Conservation (phyloP, 208 protist species). For the Acanthamoeba rhysodes region DNA sequence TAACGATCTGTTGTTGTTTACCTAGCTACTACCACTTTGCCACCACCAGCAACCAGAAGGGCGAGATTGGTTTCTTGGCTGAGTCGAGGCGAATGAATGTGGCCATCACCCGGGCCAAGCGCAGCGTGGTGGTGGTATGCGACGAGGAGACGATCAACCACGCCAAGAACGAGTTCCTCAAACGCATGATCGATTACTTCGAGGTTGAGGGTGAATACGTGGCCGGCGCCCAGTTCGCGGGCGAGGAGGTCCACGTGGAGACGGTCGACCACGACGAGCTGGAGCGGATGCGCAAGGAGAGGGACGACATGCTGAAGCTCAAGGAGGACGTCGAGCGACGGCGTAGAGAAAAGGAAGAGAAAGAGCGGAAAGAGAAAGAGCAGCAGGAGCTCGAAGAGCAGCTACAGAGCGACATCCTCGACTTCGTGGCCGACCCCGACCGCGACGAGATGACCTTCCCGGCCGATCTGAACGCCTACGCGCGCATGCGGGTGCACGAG, state of each 20-base stretch:
- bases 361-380: slow-evolving; percentile 2
- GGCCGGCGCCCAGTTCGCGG: background rate
- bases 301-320: slow-evolving; percentile 11
- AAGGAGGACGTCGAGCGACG: slow-evolving; percentile 33
- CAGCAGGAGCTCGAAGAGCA: background rate
- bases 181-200: slow-evolving; percentile 83
- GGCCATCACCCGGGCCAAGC: slow-evolving; percentile 84
- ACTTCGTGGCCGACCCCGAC: background rate
- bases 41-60: slow-evolving; percentile 13
- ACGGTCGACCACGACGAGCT: background rate
- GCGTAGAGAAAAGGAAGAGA: slow-evolving; percentile 14
- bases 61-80: slow-evolving; percentile 85
- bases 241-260: background rate
- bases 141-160: slow-evolving; percentile 80
- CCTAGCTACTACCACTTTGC: background rate
- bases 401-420: background rate
- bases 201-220: slow-evolving; percentile 72
- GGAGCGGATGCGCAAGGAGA: slow-evolving; percentile 23
- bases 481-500: slow-evolving; percentile 48
- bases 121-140: slow-evolving; percentile 80
- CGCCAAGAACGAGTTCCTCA: slow-evolving; percentile 77
- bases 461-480: background rate
- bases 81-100: slow-evolving; percentile 87
- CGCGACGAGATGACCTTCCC: slow-evolving; percentile 25
- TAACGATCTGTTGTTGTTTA: background rate